phyloP scores from a whole-genome alignment of 148 eudicot genomes.

The Arctostaphylos glauca region DNA sequence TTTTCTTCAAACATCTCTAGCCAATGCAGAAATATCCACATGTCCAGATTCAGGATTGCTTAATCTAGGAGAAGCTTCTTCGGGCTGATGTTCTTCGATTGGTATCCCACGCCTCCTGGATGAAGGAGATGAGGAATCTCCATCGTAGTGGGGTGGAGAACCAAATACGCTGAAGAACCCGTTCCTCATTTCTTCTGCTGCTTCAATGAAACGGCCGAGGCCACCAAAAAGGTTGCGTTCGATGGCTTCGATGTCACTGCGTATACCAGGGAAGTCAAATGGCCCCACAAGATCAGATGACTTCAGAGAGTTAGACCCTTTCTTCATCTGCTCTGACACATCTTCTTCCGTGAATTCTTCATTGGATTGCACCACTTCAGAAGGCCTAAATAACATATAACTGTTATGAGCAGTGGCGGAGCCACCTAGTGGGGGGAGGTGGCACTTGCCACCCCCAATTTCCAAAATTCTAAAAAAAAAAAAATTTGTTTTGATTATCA shows the following conservation, averaged over 20 bases:
- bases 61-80: conserved; percentile 27
- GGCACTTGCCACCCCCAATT: too few relatives aligned
- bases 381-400: conserved; percentile 43
- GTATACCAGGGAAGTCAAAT: conserved; percentile 70
- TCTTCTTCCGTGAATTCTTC: conserved; percentile 93
- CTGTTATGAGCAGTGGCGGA: not conserved
- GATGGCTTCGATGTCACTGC: conserved; percentile 66
- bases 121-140: conserved; percentile 33
- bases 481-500: too few relatives aligned
- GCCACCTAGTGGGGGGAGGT: too few relatives aligned
- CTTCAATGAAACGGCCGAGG: conserved; percentile 60
- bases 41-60: conserved; percentile 43
- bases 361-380: conserved; percentile 74
- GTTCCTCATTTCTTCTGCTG: conserved; percentile 72
- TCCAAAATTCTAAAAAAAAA: too few relatives aligned
- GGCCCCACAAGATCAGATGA: conserved; percentile 32
- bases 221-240: conserved; percentile 62
- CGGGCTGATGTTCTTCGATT: conserved; percentile 37
- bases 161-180: conserved; percentile 49
- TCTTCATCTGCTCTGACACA: conserved; percentile 59
- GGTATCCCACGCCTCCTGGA: conserved; percentile 50
- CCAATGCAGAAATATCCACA: conserved; percentile 70
- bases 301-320: conserved; percentile 37
- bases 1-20: conserved; percentile 54
- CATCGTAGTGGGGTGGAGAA: conserved; percentile 37